Conservation (phyloP, 129 eudicot species). For the Smallanthus sonchifolius region DNA sequence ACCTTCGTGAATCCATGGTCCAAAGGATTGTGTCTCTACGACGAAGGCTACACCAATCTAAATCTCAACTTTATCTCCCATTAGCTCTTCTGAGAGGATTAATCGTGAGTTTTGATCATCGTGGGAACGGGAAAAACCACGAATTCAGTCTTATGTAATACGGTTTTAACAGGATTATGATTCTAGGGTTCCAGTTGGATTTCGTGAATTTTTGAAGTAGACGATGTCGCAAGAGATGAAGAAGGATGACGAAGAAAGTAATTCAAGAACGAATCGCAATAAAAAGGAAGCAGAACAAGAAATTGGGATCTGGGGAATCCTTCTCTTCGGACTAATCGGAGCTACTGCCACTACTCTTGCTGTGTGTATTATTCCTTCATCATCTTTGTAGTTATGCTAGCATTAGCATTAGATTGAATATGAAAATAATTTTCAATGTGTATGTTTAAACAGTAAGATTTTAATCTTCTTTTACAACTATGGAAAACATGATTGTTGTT, state of each 20-base stretch:
- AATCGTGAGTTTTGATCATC: not conserved
- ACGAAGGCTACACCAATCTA: not conserved
- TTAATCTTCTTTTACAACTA: not conserved
- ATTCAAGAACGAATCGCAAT: slow-evolving; percentile 7
- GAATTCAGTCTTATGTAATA: not conserved
- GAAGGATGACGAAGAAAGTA: not conserved
- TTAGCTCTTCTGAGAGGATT: not conserved
- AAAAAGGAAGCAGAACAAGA: slow-evolving; percentile 30
- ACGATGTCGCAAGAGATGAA: slow-evolving; percentile 17
- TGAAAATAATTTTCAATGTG: not conserved
- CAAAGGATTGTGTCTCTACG: not conserved
- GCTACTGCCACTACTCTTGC: slow-evolving; percentile 73
- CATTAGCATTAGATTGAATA: not conserved
- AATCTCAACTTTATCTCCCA: not conserved
- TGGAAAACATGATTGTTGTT: not conserved
- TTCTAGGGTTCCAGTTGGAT: slow-evolving; percentile 21
- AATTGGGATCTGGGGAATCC: slow-evolving; percentile 52
- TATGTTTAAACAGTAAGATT: not conserved
- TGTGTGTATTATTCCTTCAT: slow-evolving; percentile 32
- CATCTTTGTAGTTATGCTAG: not conserved
- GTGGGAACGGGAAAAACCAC: not conserved
- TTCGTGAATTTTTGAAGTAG: slow-evolving; percentile 8
- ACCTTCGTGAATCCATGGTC: no score
- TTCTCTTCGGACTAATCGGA: slow-evolving; percentile 64
- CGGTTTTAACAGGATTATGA: not conserved